Evolutionary conservation across 371 early-diverging fungal genomes (phyloP).

Genomic region (Saksenaea vasiformis): DNA sequence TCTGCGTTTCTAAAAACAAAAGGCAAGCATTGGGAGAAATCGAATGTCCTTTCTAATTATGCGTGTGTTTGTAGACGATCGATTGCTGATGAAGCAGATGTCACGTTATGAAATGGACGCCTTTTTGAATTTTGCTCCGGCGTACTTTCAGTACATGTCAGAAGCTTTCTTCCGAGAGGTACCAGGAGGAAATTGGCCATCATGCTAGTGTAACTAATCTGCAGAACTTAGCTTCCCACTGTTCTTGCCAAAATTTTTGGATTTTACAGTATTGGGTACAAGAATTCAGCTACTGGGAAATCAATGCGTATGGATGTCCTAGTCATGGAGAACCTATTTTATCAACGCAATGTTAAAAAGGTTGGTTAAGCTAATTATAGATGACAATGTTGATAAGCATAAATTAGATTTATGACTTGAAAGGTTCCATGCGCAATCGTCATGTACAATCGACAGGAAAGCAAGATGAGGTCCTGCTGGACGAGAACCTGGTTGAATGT

Average conservation of each 20-base stretch:
- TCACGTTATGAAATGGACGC: slow-evolving; percentile 88
- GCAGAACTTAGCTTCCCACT: slow-evolving; percentile 66
- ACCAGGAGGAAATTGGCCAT: background rate
- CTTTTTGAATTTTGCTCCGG: slow-evolving; percentile 90
- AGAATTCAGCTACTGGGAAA: slow-evolving; percentile 81
- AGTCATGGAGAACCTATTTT: slow-evolving; percentile 97
- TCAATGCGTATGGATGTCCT: slow-evolving; percentile 88
- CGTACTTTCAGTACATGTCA: slow-evolving; percentile 92
- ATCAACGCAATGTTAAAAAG: slow-evolving; percentile 75
- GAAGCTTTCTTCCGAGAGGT: slow-evolving; percentile 83
- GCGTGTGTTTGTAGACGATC: slow-evolving; percentile 66
- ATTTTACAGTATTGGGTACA: slow-evolving; percentile 88
- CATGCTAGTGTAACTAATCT: background rate
- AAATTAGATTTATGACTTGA: slow-evolving; percentile 86
- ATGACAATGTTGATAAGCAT: background rate
- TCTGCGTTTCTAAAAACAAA: slow-evolving; percentile 90
- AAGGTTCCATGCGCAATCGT: slow-evolving; percentile 95
- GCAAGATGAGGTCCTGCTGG: slow-evolving; percentile 88
- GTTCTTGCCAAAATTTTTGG: slow-evolving; percentile 95
- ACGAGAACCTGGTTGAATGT: slow-evolving; percentile 92
- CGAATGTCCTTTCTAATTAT: background rate
- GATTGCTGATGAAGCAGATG: slow-evolving; percentile 93
- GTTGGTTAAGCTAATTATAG: slow-evolving; percentile 25
- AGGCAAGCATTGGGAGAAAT: slow-evolving; percentile 21
- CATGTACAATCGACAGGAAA: slow-evolving; percentile 89